phyloP scores from a whole-genome alignment of 305 asterid species.

The Fraxinus ornus region DNA sequence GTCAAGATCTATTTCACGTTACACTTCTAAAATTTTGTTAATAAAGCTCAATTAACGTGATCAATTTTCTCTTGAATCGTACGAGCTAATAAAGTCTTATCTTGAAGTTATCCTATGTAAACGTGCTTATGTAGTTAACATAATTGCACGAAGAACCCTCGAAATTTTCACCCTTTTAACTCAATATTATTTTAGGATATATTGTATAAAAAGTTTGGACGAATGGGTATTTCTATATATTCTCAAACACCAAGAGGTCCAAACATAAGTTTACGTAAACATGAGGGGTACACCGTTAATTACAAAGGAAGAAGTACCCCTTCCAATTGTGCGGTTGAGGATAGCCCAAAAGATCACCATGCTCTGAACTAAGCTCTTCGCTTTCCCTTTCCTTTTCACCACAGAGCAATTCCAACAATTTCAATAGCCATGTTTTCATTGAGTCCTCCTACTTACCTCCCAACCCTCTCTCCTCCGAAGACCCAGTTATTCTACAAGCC shows the following conservation, averaged over 20 bases:
- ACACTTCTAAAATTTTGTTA: neutral
- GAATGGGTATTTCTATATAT: neutral
- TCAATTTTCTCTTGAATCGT: neutral
- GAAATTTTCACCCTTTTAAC: neutral
- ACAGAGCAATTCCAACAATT: slow-evolving; percentile 29
- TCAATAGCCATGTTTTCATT: slow-evolving; percentile 68
- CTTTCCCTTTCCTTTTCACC: neutral
- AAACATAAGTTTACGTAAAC: neutral
- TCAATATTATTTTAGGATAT: neutral
- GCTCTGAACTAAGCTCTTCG: slow-evolving; percentile 9
- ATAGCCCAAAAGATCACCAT: slow-evolving; percentile 28
- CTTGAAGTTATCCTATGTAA: neutral
- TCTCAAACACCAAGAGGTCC: neutral
- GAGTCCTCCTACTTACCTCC: slow-evolving; percentile 46
- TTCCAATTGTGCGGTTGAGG: slow-evolving; percentile 43
- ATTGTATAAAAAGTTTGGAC: neutral
- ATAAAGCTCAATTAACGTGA: neutral
- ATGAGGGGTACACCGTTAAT: neutral
- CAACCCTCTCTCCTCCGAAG: slow-evolving; percentile 41
- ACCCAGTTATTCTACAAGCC: slow-evolving; percentile 33
- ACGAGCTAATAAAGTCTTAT: neutral
- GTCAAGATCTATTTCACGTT: neutral
- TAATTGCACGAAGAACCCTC: neutral
- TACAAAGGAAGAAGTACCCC: neutral
- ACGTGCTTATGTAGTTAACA: neutral